Evolutionary conservation across 805 yeast genomes (phyloP).

Genomic region (Lipomyces sp.): DNA sequence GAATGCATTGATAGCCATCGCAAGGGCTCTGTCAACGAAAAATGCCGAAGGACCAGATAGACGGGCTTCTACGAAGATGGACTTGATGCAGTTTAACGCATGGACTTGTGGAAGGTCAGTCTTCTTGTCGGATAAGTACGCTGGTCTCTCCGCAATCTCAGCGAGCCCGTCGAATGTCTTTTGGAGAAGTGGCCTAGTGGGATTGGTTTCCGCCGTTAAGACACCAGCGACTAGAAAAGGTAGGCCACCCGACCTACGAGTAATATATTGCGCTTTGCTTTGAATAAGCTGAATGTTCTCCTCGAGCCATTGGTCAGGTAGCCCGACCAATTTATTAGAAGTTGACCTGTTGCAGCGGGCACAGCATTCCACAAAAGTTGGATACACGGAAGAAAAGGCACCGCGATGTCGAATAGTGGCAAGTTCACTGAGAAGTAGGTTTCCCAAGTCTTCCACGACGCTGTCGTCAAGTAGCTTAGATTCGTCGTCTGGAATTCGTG

Average conservation of each 20-base stretch:
- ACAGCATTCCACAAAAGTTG: constrained; percentile 74
- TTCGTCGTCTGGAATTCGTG: constrained; percentile 39
- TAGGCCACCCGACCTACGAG: constrained; percentile 91
- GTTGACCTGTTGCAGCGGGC: constrained; percentile 51
- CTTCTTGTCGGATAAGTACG: constrained; percentile 55
- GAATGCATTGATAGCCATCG: constrained; percentile 65
- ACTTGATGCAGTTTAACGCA: constrained; percentile 83
- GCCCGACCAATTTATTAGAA: constrained; percentile 44
- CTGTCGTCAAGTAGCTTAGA: constrained; percentile 40
- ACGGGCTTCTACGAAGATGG: constrained; percentile 71
- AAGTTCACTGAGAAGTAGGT: constrained; percentile 66
- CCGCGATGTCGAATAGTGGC: constrained; percentile 84
- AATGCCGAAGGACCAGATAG: constrained; percentile 59
- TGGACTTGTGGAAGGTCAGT: constrained; percentile 89
- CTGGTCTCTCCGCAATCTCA: constrained; percentile 59
- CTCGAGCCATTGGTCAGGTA: constrained; percentile 63
- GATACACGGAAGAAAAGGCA: constrained; percentile 86
- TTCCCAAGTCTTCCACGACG: constrained; percentile 52
- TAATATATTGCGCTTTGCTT: constrained; percentile 67
- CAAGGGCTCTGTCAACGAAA: constrained; percentile 62
- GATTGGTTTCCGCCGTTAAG: constrained; percentile 55
- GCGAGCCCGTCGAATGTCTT: constrained; percentile 59
- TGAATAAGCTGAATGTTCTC: constrained; percentile 59
- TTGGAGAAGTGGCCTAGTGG: constrained; percentile 50
- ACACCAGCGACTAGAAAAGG: constrained; percentile 80